Evolutionary conservation across 805 yeast species (phyloP).

Genomic region (Clavispora santaluciae): DNA sequence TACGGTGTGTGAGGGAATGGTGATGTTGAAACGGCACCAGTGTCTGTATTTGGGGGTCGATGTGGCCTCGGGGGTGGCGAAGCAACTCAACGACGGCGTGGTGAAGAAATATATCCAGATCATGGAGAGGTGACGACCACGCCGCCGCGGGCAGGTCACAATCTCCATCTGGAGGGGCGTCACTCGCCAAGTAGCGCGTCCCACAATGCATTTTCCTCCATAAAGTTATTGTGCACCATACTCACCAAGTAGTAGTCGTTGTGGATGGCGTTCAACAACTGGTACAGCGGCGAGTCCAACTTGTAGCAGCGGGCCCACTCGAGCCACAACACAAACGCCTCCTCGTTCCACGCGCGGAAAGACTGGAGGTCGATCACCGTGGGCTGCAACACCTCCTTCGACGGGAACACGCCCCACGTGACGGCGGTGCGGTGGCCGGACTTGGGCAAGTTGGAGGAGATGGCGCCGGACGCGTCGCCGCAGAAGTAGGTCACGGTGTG

Average conservation of each 20-base stretch:
- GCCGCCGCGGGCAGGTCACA: neutral
- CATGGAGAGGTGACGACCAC: constrained; percentile 18
- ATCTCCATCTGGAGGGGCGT: constrained; percentile 12
- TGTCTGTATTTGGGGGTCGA: constrained; percentile 32
- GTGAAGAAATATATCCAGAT: constrained; percentile 22
- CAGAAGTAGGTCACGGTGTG: constrained; percentile 68
- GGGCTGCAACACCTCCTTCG: constrained; percentile 83
- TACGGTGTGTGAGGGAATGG: constrained; percentile 41
- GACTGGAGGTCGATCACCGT: constrained; percentile 91
- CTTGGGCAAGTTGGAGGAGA: constrained; percentile 54
- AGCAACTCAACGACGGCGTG: constrained; percentile 29
- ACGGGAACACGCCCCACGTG: constrained; percentile 97
- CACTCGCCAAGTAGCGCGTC: constrained; percentile 43
- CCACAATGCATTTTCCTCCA: constrained; percentile 74
- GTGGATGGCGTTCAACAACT: constrained; percentile 57
- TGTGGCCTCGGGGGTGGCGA: constrained; percentile 19
- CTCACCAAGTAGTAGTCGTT: constrained; percentile 73
- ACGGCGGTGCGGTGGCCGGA: constrained; percentile 64
- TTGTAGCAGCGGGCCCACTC: constrained; percentile 88
- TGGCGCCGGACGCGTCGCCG: constrained; percentile 56
- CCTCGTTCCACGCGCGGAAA: constrained; percentile 94
- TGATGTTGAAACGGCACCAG: constrained; percentile 29
- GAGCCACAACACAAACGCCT: constrained; percentile 83
- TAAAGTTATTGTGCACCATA: constrained; percentile 79
- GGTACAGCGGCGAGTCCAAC: constrained; percentile 48